Base-by-base conservation (phyloP, 768 basidiomycete species). In the Amanita subjunquillea region DNA sequence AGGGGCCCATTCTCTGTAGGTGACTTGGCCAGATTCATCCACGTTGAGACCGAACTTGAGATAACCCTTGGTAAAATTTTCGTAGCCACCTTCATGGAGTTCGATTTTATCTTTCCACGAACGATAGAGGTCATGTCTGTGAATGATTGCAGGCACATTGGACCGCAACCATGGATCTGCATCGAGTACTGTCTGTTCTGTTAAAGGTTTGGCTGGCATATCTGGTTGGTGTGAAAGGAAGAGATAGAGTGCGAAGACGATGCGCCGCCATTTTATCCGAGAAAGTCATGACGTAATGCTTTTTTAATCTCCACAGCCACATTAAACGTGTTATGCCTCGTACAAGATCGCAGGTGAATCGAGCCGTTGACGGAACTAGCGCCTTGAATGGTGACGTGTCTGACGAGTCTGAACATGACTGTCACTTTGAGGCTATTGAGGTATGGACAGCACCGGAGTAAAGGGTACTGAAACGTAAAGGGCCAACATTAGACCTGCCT, bases 1-100 rank as follows among this genome's bases (percentile, higher is more conserved):
- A 0, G 96, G 94, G 7, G 96, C 95, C 96, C 96, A 99, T 65
- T 99, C 96, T 59, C 89, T 76, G 67, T 98, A 98, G 6, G 77
- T 69, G 29, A 98, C 78, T 27, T 83, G 75, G 50, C 82, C 83
- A 53, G 85, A 77, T 36, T 69, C 63, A 38, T 72, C 73, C 39
- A 91, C 78, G 54, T 87, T 83, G 59, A 99, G 73, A 34, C 95
- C 95, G 63, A 81, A 82, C 59, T 74, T 80, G 56, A 80, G 73
- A 67, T 90, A 94, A 2, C 90, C 90, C 62, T 83, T 78, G 5
- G 87, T 85, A 65, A 91, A 91, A 15, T 71, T 69, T 27, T 87
- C 85, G 63, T 82, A 82, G 17, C 96, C 95, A 46, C 92, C 92
- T 70, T 98, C 94, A 57, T 82, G 68, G 45, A 78, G 60, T 22